Percentiles rank a stretch among this genome's conserved stretches.
Evolutionary conservation across 2,329 filamentous ascomycete genomes (phyloP).

Genomic region (Pseudonectria foliicola): DNA sequence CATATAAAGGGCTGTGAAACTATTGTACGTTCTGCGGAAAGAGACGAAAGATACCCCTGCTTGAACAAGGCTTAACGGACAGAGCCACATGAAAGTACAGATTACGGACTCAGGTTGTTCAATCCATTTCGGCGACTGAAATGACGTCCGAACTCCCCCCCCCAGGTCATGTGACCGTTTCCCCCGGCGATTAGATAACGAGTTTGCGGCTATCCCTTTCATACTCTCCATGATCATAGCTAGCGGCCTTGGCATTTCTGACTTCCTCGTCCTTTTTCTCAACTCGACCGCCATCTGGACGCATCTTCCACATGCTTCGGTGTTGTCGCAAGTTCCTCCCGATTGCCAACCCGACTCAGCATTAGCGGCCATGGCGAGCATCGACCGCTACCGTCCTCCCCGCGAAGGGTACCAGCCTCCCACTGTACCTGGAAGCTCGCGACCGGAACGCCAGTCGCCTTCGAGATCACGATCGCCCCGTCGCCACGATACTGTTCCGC

Average conservation of each 20-base stretch:
- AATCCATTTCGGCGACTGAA: no score
- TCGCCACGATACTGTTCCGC: slow-evolving; percentile 47
- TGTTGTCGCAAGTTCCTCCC: slow-evolving; percentile 8
- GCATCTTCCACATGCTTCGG: slow-evolving; percentile 18
- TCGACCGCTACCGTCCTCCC: slow-evolving; percentile 51
- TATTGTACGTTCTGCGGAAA: slow-evolving; percentile 9
- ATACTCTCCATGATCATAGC: no score
- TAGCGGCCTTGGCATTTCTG: slow-evolving; percentile 4
- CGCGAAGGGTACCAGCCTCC: slow-evolving; percentile 53
- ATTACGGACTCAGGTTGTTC: no score
- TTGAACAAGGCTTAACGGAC: neutral
- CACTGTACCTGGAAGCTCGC: slow-evolving; percentile 31
- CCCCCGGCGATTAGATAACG: slow-evolving; percentile 20
- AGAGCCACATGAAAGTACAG: no score
- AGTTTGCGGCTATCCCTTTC: slow-evolving; percentile 7
- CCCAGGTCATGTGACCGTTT: slow-evolving; percentile 15
- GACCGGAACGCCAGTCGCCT: slow-evolving; percentile 37
- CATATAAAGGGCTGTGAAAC: slow-evolving; percentile 8
- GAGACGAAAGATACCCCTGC: slow-evolving; percentile 19
- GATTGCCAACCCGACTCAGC: slow-evolving; percentile 20
- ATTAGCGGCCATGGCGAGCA: slow-evolving; percentile 44
- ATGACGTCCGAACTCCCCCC: slow-evolving; percentile 5
- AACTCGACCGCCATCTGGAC: slow-evolving; percentile 2
- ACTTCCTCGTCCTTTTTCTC: slow-evolving; percentile 9
- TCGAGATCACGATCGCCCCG: slow-evolving; percentile 37